phyloP scores from a whole-genome alignment of 2,329 filamentous ascomycete genomes.

The Rhinocladiella mackenziei region DNA sequence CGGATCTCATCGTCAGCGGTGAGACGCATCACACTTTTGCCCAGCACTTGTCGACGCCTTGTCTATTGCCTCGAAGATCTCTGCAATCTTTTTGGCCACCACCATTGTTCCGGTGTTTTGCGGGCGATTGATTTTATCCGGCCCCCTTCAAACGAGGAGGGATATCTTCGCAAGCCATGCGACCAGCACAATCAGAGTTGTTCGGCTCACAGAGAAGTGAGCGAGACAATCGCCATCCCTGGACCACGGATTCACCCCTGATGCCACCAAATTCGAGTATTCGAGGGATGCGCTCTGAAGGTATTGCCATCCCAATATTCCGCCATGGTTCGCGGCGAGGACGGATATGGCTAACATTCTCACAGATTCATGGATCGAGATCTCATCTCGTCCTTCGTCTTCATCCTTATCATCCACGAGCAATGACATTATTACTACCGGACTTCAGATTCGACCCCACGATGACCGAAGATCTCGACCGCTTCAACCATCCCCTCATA shows the following conservation, averaged over 20 bases:
- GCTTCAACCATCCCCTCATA: slow-evolving; percentile 35
- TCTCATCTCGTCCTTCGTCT: slow-evolving; percentile 87
- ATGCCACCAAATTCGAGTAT: slow-evolving; percentile 14
- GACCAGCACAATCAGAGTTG: slow-evolving; percentile 22
- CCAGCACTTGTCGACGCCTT: too few species aligned
- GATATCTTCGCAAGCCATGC: slow-evolving; percentile 13
- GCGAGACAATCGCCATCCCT: slow-evolving; percentile 13
- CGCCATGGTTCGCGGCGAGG: too few species aligned
- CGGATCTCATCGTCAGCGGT: slow-evolving; percentile 19
- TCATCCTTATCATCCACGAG: slow-evolving; percentile 80
- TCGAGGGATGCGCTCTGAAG: slow-evolving; percentile 28
- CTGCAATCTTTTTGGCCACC: too few species aligned
- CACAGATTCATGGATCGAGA: slow-evolving; percentile 92
- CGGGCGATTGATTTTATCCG: too few species aligned
- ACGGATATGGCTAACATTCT: slow-evolving; percentile 46
- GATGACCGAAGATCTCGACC: slow-evolving; percentile 61
- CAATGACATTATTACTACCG: slow-evolving; percentile 80
- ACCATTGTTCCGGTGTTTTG: too few species aligned
- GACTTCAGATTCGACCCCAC: slow-evolving; percentile 66
- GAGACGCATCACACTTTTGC: slow-evolving; percentile 9
- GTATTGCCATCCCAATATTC: slow-evolving; percentile 11
- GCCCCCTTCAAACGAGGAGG: neutral
- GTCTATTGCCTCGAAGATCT: too few species aligned
- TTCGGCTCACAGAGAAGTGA: slow-evolving; percentile 21
- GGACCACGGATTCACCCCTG: slow-evolving; percentile 11